A percentile compares a stretch with the other conserved stretches of the same genome.
phyloP scores from a whole-genome alignment of 2,329 filamentous ascomycete species.

The Pyricularia pennisetigena region DNA sequence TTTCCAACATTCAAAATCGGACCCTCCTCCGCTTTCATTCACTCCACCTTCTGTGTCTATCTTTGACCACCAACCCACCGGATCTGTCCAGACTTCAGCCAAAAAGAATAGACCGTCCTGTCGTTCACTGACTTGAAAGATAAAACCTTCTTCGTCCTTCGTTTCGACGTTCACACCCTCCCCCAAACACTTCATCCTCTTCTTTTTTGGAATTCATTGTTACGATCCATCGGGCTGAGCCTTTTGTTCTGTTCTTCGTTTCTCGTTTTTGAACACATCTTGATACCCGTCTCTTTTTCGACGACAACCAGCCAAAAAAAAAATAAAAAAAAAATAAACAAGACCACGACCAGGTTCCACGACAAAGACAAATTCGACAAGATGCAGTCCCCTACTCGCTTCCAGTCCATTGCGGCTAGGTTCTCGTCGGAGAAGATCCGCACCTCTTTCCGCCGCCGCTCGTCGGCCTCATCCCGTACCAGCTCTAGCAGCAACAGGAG shows the following conservation, averaged over 20 bases:
- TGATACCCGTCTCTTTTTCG: neutral
- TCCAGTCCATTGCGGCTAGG: constrained; percentile 39
- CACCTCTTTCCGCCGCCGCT: constrained; percentile 42
- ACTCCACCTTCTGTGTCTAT: neutral
- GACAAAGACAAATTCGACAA: constrained; percentile 12
- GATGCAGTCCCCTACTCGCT: constrained; percentile 35
- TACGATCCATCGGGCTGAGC: neutral
- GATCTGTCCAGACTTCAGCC: neutral
- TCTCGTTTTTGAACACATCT: neutral
- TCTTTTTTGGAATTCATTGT: neutral
- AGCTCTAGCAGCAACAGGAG: constrained; percentile 27
- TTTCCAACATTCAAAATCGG: neutral
- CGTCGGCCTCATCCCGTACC: constrained; percentile 32
- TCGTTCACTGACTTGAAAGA: neutral
- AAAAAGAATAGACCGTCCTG: neutral
- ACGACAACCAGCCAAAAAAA: neutral
- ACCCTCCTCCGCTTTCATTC: neutral
- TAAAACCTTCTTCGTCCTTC: neutral
- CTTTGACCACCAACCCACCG: neutral
- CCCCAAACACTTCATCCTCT: neutral
- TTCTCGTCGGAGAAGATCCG: constrained; percentile 36
- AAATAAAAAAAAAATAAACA: no score
- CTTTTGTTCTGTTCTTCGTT: neutral
- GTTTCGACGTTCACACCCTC: neutral
- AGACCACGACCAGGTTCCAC: neutral